Base-by-base conservation (phyloP, 768 basidiomycete genomes). In the Gelatoporia subvermispora region DNA sequence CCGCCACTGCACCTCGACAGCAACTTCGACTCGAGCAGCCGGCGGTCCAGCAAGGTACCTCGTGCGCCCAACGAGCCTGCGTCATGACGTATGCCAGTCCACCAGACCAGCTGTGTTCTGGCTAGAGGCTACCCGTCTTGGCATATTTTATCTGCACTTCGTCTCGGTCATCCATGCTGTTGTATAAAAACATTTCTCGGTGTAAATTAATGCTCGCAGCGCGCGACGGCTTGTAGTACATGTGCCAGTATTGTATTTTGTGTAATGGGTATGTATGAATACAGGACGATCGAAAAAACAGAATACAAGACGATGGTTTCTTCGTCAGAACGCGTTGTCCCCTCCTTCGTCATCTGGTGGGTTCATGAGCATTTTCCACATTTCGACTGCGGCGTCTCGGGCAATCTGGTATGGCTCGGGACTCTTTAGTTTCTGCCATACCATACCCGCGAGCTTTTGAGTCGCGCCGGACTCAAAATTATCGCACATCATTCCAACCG, bases 371-470 rank as follows among this genome's bases (percentile, higher is more conserved):
- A 65, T 62, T 57, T 68, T 64, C 72, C 71, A 72, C 61, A 70
- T 67, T 54, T 65, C 64, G 49, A 62, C 60, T 52, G 64, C 64
- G 4, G 68, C 68, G n/a, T 65, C 71, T n/a, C 63, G 60, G 11
- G 67, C 72, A 8, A 76, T 65, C 41, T 61, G 54, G 39, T 65
- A 78, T 0, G 87, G 87, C 45, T 87, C 82, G 11, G 72, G 70
- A 1, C 79, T 77, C 65, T 69, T 72, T 16, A 83, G 77, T 60
- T 84, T 87, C 59, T 84, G 79, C 76, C 78, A 80, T 15, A 82
- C 64, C 3, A 79, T 78, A 24, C 57, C 57, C 2, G 75, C 81
- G 59, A 89, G 78, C 55, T 79, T 67, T 42, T 60, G 69, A 51
- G 84, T 79, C 49, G 78, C 76, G 10, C 86, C 85, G 1, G 77